Evolutionary conservation across 768 basidiomycete genomes (phyloP), one percentile per base, ranked within the genome.

Genomic region (Trametes coccinea): DNA sequence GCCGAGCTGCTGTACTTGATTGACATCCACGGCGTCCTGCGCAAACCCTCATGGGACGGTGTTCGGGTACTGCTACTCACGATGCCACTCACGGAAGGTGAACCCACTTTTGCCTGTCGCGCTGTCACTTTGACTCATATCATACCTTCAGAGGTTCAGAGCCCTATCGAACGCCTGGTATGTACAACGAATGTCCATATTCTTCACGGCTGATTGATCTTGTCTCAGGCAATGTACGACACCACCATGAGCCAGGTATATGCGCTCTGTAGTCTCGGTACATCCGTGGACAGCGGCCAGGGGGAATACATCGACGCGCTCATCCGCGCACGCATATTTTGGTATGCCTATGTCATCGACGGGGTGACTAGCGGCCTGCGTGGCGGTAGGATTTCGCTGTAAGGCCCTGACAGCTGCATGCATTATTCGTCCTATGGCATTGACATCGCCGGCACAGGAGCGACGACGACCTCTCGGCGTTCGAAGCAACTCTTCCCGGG

Each of bases 291-390:
- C 56, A 82, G 78, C 49, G 81, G 81, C 22, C 76, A 78, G 45
- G 80, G 78, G 2, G 78, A 81, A 37, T 85, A 87, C 52, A 83
- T 89, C 53, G 84, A 87, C 39, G 72, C 79, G 6, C 75, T 75
- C 48, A 78, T 90, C 37, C 84, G 92, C 37, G 87, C 91, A 2
- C 81, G 94, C 33, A 80, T 95, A 34, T 95, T 93, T 72, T 96
- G 93, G 91, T 96, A 94, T 67, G 86, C 90, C 6, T 85, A 93
- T 64, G 84, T 89, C 29, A 87, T 92, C 61, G 95, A 96, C 74
- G 91, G 92, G 31, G 82, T 95, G 22, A 85, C 86, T 1, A 90
- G 85, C 8, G 95, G 89, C 22, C 80, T 95, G 60, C 82, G 87
- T 52, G 95, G 95, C n/a, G 89, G 92, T 2, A 87, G 92, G 41